Evolutionary conservation across 2,329 filamentous ascomycete genomes (phyloP).

Genomic region (Ophioceras dolichostomum): DNA sequence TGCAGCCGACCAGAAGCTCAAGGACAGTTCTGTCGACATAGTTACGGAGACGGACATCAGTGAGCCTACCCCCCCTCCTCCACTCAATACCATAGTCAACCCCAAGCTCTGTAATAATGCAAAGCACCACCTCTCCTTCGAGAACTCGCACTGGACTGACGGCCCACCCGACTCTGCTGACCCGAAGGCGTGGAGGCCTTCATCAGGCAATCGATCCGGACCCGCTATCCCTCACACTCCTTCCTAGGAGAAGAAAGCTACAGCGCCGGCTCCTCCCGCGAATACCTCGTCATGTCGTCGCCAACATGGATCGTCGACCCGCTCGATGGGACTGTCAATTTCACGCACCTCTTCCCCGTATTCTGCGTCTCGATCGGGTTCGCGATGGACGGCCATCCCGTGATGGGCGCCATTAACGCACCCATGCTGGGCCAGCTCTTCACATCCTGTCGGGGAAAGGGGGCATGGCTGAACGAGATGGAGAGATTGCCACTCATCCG

Average conservation of each 20-base stretch:
- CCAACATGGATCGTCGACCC: slow-evolving; percentile 72
- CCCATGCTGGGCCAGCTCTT: slow-evolving; percentile 60
- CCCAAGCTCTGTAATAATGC: no score
- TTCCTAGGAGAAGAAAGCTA: slow-evolving; percentile 73
- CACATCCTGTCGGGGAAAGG: slow-evolving; percentile 51
- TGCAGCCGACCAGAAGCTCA: slow-evolving; percentile 22
- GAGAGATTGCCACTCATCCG: slow-evolving; percentile 50
- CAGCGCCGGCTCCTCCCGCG: slow-evolving; percentile 51
- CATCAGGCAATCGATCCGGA: slow-evolving; percentile 45
- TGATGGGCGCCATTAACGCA: slow-evolving; percentile 61
- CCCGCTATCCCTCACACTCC: slow-evolving; percentile 52
- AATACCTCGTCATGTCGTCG: slow-evolving; percentile 49
- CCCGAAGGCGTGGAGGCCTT: slow-evolving; percentile 56
- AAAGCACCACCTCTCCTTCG: no score
- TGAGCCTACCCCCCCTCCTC: slow-evolving; percentile 20
- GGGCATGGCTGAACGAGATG: slow-evolving; percentile 57
- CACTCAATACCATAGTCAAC: no score
- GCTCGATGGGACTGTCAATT: slow-evolving; percentile 71
- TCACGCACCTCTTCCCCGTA: slow-evolving; percentile 70
- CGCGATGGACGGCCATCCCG: slow-evolving; percentile 42
- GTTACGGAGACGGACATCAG: slow-evolving; percentile 67
- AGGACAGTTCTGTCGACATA: slow-evolving; percentile 65
- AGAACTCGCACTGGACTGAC: no score
- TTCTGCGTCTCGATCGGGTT: slow-evolving; percentile 71
- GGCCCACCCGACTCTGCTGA: no score